These are phyloP conservation scores for Apiospora aurea DNA, from an alignment of 2,329 filamentous ascomycete species.

Conservation along the genomic window DNA sequence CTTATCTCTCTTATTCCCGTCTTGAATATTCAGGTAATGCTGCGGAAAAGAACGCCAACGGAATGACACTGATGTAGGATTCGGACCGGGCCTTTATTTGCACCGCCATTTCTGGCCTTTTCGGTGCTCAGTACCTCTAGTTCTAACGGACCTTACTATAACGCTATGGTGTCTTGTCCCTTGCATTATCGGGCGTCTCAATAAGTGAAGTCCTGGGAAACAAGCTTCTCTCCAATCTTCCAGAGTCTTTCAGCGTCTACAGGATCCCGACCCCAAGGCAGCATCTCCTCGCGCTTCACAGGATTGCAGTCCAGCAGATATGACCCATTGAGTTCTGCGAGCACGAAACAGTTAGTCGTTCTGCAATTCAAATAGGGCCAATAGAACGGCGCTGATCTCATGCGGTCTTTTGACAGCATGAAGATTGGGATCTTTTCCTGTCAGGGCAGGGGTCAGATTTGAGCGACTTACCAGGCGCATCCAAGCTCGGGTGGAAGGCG, in stretches of 20 bases:
- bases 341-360: background rate
- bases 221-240: slow-evolving; percentile 44
- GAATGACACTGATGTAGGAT: no score
- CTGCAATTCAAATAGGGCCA: no score
- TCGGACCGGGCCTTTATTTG: no score
- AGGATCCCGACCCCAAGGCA: slow-evolving; percentile 37
- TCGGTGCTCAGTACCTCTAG: no score
- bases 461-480: slow-evolving; percentile 14
- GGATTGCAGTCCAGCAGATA: slow-evolving; percentile 42
- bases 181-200: background rate
- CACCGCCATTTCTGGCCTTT: no score
- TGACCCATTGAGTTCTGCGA: slow-evolving; percentile 36
- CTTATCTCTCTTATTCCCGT: no score
- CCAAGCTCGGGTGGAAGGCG: slow-evolving; percentile 40
- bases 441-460: background rate
- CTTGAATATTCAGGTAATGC: no score
- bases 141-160: no score
- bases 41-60: no score
- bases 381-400: no score
- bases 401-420: background rate
- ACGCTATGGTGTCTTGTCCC: no score
- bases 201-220: slow-evolving; percentile 42
- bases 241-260: slow-evolving; percentile 44
- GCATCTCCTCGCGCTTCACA: slow-evolving; percentile 34
- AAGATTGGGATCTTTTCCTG: no score